Percentiles rank a stretch among this genome's conserved stretches.
Conservation (phyloP, 2,329 filamentous ascomycete genomes). For the Bretziella fagacearum region DNA sequence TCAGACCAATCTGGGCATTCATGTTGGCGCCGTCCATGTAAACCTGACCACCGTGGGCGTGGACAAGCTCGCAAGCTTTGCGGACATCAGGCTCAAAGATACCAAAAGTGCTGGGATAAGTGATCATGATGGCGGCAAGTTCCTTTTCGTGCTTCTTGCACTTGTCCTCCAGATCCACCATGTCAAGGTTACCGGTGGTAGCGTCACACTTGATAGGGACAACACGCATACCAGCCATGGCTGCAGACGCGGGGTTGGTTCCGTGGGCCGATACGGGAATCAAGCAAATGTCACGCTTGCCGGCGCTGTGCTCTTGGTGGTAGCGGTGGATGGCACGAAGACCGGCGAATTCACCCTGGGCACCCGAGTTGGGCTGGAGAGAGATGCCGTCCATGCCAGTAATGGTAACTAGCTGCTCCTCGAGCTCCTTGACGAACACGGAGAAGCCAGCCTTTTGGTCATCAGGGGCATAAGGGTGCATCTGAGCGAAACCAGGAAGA, state of each 20-base stretch:
- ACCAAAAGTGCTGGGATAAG: slow-evolving; percentile 87
- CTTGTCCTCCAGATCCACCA: slow-evolving; percentile 71
- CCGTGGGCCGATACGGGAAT: slow-evolving; percentile 93
- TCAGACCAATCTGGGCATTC: slow-evolving; percentile 94
- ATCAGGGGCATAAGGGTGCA: slow-evolving; percentile 64
- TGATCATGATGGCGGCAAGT: slow-evolving; percentile 88
- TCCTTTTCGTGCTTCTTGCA: slow-evolving; percentile 75
- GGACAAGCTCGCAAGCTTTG: slow-evolving; percentile 69
- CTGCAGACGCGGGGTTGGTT: slow-evolving; percentile 86
- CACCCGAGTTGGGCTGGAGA: slow-evolving; percentile 87
- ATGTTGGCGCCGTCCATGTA: slow-evolving; percentile 99
- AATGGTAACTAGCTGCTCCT: slow-evolving; percentile 59
- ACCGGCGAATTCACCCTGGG: slow-evolving; percentile 87
- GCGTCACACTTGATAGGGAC: slow-evolving; percentile 82
- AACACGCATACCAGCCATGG: slow-evolving; percentile 91
- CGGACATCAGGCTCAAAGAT: slow-evolving; percentile 86
- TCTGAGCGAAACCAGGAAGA: slow-evolving; percentile 54
- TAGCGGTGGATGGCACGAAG: slow-evolving; percentile 77
- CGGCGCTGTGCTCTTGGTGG: slow-evolving; percentile 48
- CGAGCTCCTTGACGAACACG: slow-evolving; percentile 53
- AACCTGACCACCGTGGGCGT: slow-evolving; percentile 76
- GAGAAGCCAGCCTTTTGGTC: slow-evolving; percentile 51
- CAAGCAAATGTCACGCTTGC: slow-evolving; percentile 75
- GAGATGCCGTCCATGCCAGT: slow-evolving; percentile 84
- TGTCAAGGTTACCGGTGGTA: slow-evolving; percentile 74